These are phyloP conservation scores for Curvularia lunata DNA, from an alignment of 2,329 filamentous ascomycete genomes.

Conservation along the genomic window DNA sequence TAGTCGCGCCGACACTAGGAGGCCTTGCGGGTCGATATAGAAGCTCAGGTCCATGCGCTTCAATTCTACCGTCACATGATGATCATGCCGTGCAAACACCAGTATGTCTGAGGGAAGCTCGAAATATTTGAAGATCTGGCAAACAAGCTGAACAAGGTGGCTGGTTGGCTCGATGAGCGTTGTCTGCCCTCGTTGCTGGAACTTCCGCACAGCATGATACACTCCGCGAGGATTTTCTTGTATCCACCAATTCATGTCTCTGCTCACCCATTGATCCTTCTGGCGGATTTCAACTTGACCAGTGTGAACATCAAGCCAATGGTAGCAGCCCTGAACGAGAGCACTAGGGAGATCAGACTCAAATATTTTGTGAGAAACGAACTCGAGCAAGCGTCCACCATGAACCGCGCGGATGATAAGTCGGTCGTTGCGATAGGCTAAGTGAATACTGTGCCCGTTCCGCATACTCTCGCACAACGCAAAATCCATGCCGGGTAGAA, in stretches of 20 bases:
- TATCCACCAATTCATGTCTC: slow-evolving; percentile 51
- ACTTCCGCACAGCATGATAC: slow-evolving; percentile 14
- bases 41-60: slow-evolving; percentile 62
- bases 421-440: slow-evolving; percentile 56
- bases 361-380: slow-evolving; percentile 44
- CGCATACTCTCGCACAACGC: slow-evolving; percentile 43
- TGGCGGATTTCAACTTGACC: slow-evolving; percentile 61
- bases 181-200: slow-evolving; percentile 33
- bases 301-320: slow-evolving; percentile 63
- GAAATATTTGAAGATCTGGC: slow-evolving; percentile 58
- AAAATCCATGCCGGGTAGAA: slow-evolving; percentile 60
- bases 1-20: slow-evolving; percentile 60
- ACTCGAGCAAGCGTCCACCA: slow-evolving; percentile 40
- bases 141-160: slow-evolving; percentile 49
- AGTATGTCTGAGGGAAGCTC: slow-evolving; percentile 54
- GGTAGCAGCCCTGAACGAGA: slow-evolving; percentile 61
- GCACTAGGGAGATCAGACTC: slow-evolving; percentile 52
- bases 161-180: slow-evolving; percentile 60
- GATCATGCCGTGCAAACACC: slow-evolving; percentile 53
- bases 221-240: slow-evolving; percentile 28
- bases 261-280: slow-evolving; percentile 50
- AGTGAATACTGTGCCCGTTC: slow-evolving; percentile 57
- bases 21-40: slow-evolving; percentile 51
- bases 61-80: slow-evolving; percentile 56
- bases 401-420: slow-evolving; percentile 55